Base-by-base conservation (phyloP, 805 yeast species). In the Candida sakaeoensis region DNA sequence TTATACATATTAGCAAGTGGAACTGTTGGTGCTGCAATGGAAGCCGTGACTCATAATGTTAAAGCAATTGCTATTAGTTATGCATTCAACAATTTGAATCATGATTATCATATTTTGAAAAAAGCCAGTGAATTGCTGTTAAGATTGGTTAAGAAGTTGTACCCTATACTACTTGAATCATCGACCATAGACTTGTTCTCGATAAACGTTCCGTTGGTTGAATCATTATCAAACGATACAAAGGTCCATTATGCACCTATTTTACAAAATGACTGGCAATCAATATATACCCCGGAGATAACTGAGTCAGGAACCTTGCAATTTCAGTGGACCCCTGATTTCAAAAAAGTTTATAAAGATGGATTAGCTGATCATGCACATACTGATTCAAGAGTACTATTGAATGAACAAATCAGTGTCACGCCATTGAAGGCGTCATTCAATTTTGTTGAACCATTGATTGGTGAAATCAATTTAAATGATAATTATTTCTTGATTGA, bases 21-120 rank as follows among this genome's bases (percentile, higher is more conserved):
- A 10, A 93, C 99, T 2, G 82, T 93, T 13, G 99, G 99, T 18
- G 98, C 96, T 3, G 93, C 97, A 1, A 77, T 90, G 88, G 99
- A 93, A 63, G 95, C 90, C 1, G 85, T 84, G 2, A 76, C 90
- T 30, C 77, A 73, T 41, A 82, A 81, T 0, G 77, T 79, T 22
- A 80, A 72, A 48, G 68, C 96, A 4, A 72, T 93, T 46, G 97
- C 95, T 2, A 53, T 93, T 24, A 85, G 95, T 26, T 91, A 79
- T 70, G 93, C 95, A n/a, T 93, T 83, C 55, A 77, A 73, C 39
- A 59, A 67, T 19, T 62, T 74, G 33, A 59, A 65, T 14, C 80
- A 81, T 43, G 70, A 74, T 42, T 65, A 69, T 28, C 60, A 62
- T 13, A 61, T 76, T 8, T 56, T 88, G 41, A 62, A 62, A 9